Evolutionary conservation across 192 early-diverging fungal species (phyloP).

Genomic region (Umbelopsis sp.): DNA sequence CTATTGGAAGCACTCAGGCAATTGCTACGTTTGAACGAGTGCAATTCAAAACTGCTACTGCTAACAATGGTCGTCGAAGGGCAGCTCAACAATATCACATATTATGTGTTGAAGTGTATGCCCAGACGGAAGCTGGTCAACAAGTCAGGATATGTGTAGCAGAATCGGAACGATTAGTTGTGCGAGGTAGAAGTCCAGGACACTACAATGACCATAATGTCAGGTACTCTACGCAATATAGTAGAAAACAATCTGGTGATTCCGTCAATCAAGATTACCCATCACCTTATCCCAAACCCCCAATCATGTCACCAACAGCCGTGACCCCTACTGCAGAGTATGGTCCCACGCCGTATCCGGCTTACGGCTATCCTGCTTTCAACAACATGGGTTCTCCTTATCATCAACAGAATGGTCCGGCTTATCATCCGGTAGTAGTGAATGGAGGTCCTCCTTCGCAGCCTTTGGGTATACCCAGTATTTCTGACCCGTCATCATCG

Average conservation of each 20-base stretch:
- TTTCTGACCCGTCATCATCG: constrained; percentile 37
- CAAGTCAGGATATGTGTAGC: constrained; percentile 58
- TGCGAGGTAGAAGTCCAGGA: constrained; percentile 86
- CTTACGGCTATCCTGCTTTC: constrained; percentile 8
- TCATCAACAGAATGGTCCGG: constrained; percentile 29
- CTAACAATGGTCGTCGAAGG: constrained; percentile 87
- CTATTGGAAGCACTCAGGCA: constrained; percentile 39
- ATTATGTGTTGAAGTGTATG: constrained; percentile 71
- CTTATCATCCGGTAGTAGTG: constrained; percentile 30
- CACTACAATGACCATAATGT: constrained; percentile 71
- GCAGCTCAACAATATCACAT: constrained; percentile 93
- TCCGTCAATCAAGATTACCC: neutral
- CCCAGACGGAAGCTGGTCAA: constrained; percentile 58
- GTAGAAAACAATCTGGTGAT: neutral
- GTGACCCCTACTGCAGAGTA: constrained; percentile 2
- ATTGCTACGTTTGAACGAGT: constrained; percentile 83
- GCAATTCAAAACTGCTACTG: constrained; percentile 94
- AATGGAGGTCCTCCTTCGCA: constrained; percentile 25
- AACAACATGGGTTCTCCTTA: neutral
- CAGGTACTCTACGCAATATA: constrained; percentile 14
- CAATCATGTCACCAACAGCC: constrained; percentile 10
- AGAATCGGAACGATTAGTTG: constrained; percentile 76
- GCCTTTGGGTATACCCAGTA: constrained; percentile 40
- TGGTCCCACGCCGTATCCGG: neutral
- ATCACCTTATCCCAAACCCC: constrained; percentile 11